Evolutionary conservation across 2,329 filamentous ascomycete genomes (phyloP).

Genomic region (Malbranchea zuffiana): DNA sequence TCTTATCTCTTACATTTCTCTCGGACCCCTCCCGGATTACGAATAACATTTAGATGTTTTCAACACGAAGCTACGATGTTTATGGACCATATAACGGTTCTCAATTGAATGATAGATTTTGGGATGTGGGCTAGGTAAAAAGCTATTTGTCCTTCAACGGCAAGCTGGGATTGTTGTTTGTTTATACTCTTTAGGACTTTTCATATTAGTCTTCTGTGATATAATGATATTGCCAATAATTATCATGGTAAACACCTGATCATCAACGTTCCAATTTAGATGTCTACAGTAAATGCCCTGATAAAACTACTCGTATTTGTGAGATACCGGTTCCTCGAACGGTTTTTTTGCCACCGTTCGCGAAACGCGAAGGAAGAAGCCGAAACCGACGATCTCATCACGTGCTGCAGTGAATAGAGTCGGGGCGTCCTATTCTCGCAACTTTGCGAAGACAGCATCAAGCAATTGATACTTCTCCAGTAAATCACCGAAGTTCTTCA

Average conservation of each 20-base stretch:
- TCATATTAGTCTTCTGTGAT: too few relatives aligned
- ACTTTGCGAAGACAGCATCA: neutral
- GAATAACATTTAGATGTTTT: slow-evolving; percentile 34
- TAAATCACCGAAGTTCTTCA: neutral
- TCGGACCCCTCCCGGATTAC: neutral
- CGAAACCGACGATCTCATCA: too few relatives aligned
- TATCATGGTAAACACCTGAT: neutral
- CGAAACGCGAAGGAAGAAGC: too few relatives aligned
- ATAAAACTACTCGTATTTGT: neutral
- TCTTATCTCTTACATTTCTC: neutral
- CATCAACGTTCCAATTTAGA: neutral
- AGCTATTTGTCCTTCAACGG: slow-evolving; percentile 48
- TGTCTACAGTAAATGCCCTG: neutral
- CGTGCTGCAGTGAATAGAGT: neutral
- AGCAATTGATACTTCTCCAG: neutral
- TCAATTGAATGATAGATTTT: slow-evolving; percentile 39
- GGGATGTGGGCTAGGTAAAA: slow-evolving; percentile 5
- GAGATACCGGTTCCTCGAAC: neutral
- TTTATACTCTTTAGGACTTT: too few relatives aligned
- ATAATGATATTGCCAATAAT: too few relatives aligned
- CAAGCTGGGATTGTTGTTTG: slow-evolving; percentile 27
- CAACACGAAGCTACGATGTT: slow-evolving; percentile 52
- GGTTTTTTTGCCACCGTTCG: too few relatives aligned
- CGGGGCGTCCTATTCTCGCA: too few relatives aligned
- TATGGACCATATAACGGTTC: slow-evolving; percentile 43